Percentiles rank a stretch among this genome's conserved stretches.
phyloP scores from a whole-genome alignment of 2,329 filamentous ascomycete species.

The Epichloe typhina region DNA sequence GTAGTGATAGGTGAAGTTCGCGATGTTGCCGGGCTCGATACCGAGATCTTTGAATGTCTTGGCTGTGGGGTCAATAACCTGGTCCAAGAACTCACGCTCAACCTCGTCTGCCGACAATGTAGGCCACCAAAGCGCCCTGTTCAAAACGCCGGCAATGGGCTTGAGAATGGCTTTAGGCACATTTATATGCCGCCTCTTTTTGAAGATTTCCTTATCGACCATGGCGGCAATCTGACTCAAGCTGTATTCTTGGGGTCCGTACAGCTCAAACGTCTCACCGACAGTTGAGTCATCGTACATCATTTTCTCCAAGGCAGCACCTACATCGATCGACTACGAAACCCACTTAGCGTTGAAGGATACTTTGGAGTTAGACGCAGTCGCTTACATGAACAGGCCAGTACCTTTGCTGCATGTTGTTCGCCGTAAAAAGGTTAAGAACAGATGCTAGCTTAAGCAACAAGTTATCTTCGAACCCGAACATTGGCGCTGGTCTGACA shows the following conservation, averaged over 20 bases:
- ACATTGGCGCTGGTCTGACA: conserved; percentile 84
- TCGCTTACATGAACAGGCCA: conserved; percentile 72
- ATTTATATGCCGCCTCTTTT: conserved; percentile 87
- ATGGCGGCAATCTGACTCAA: conserved; percentile 75
- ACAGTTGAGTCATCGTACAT: conserved; percentile 82
- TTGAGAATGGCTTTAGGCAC: conserved; percentile 70
- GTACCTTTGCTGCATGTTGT: conserved; percentile 85
- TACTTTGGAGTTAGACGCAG: neutral
- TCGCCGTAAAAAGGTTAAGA: conserved; percentile 73
- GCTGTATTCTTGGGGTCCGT: conserved; percentile 85
- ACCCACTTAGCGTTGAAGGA: neutral
- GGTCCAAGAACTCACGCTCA: conserved; percentile 86
- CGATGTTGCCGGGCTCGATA: conserved; percentile 79
- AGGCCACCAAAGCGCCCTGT: conserved; percentile 82
- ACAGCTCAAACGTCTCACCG: conserved; percentile 85
- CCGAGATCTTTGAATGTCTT: conserved; percentile 93
- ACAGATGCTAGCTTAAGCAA: conserved; percentile 72
- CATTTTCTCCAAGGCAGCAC: conserved; percentile 78
- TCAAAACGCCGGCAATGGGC: conserved; percentile 59
- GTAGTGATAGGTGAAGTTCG: conserved; percentile 84
- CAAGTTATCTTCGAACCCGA: conserved; percentile 88
- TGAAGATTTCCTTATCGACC: conserved; percentile 86
- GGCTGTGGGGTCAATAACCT: conserved; percentile 75
- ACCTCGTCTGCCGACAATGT: conserved; percentile 72
- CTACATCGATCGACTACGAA: conserved; percentile 70